Conservation (phyloP, 192 early-diverging fungal genomes). For the Thoreauomyces humboldtii region DNA sequence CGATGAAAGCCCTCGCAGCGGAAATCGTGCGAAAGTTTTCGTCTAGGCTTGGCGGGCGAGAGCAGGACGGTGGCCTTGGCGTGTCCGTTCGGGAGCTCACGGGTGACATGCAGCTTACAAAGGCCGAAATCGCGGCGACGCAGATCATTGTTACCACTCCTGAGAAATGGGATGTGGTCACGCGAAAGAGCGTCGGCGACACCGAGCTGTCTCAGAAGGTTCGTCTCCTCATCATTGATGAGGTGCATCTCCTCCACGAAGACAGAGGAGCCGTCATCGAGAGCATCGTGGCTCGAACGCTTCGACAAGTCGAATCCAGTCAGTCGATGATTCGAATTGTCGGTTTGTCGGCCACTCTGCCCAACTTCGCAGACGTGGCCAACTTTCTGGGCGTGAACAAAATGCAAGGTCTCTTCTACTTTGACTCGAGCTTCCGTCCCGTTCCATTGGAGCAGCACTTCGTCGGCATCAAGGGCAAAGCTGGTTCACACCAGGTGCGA, state of each 20-base stretch:
- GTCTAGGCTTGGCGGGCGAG: constrained; percentile 57
- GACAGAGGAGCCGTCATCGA: constrained; percentile 96
- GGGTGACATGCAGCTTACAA: constrained; percentile 96
- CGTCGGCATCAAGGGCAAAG: constrained; percentile 84
- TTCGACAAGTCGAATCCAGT: constrained; percentile 82
- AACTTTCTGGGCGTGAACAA: constrained; percentile 90
- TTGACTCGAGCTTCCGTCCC: constrained; percentile 92
- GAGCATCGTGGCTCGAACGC: constrained; percentile 90
- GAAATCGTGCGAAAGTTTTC: constrained; percentile 94
- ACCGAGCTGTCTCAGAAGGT: constrained; percentile 90
- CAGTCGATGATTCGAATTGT: constrained; percentile 96
- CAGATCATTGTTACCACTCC: constrained; percentile 99
- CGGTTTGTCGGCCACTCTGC: constrained; percentile 95
- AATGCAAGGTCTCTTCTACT: constrained; percentile 91
- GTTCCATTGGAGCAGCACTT: constrained; percentile 97
- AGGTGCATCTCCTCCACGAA: constrained; percentile 96
- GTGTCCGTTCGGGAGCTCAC: constrained; percentile 90
- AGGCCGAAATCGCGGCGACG: constrained; percentile 85
- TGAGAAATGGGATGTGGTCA: constrained; percentile 99
- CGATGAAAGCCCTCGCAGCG: constrained; percentile 96
- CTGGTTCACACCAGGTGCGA: constrained; percentile 61
- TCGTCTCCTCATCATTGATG: constrained; percentile 91
- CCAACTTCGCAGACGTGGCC: constrained; percentile 96
- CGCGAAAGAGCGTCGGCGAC: constrained; percentile 93
- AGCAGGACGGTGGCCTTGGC: constrained; percentile 67